Evolutionary conservation across 805 yeast genomes (phyloP), one percentile per base, ranked within the genome.

Genomic region (Yarrowia osloensis): DNA sequence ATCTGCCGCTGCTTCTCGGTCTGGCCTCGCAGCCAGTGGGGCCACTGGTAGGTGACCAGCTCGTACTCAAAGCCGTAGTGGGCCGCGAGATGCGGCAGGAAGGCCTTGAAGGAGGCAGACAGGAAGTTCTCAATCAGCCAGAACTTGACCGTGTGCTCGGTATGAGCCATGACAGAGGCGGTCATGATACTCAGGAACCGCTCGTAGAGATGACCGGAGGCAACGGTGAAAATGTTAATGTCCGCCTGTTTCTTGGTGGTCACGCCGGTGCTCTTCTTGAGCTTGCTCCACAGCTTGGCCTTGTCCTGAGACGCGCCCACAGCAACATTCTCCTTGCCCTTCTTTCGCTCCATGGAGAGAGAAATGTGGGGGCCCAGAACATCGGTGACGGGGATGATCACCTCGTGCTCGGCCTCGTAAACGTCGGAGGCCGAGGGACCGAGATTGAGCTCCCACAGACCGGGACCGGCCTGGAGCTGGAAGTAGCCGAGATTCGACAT

Each of bases 11-110:
- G 92, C 72, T 85, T 85, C 70, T 89, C 94, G 40, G 88, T 76
- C 77, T 94, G 98, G 2, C 82, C 82, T 61, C 93, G 82, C 22
- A 94, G 79, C 97, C 98, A 94, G 11, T 80, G 76, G 15, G 99
- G 99, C 99, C 99, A 94, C 70, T 89, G 88, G 76, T 90, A 94
- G 0, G 89, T 85, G n/a, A 95, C 81, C 52, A 91, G 77, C 72
- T 91, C 94, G 73, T 87, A 90, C 59, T 88, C 83, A 73, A 90
- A 89, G 0, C 86, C 85, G 73, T 84, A 85, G 66, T 82, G 74
- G 19, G 78, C 75, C 0, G 96, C 87, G 67, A 91, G 73, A 17
- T 73, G 70, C 0, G 91, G 89, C n/a, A 91, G 73, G 59, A 85
- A 82, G 31, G 78, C 73, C 73, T 84, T 86, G 73, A 93, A 86